Percentiles rank a stretch among this genome's conserved stretches.
Evolutionary conservation across 495 filamentous ascomycete species (phyloP).

Genomic region (Penicillium argentinense): DNA sequence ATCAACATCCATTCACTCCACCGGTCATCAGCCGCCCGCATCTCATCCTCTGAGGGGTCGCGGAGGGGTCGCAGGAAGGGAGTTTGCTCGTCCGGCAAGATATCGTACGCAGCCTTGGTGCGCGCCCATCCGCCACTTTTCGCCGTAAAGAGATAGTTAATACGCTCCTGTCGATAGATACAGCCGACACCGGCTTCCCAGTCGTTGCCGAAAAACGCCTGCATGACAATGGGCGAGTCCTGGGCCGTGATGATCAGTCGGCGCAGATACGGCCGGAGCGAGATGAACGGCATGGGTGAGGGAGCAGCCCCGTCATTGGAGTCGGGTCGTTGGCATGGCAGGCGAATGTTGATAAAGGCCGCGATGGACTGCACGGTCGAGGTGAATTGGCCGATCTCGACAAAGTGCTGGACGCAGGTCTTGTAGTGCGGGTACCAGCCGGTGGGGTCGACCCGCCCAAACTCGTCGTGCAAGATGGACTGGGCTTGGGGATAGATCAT

Average conservation of each 20-base stretch:
- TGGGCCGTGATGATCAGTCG: conserved; percentile 86
- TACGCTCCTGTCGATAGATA: conserved; percentile 79
- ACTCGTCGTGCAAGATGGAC: conserved; percentile 24
- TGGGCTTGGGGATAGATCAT: conserved; percentile 13
- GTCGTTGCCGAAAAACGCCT: conserved; percentile 86
- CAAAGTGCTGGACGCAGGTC: conserved; percentile 81
- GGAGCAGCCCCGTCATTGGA: conserved; percentile 12
- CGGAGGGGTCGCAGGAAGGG: conserved; percentile 82
- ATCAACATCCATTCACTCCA: conserved; percentile 92
- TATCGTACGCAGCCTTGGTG: conserved; percentile 87
- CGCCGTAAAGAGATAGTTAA: conserved; percentile 94
- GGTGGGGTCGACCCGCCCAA: conserved; percentile 63
- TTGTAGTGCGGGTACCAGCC: conserved; percentile 91
- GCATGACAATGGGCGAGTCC: conserved; percentile 72
- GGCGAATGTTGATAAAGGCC: conserved; percentile 82
- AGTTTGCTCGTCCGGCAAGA: conserved; percentile 71
- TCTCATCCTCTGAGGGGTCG: conserved; percentile 71
- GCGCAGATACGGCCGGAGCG: conserved; percentile 83
- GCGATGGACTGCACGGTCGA: conserved; percentile 80
- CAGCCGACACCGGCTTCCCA: conserved; percentile 76
- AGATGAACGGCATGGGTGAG: conserved; percentile 45
- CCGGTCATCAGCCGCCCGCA: conserved; percentile 71
- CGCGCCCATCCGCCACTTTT: conserved; percentile 87
- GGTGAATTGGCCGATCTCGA: conserved; percentile 81
- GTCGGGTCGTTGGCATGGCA: conserved; percentile 40